These are phyloP conservation scores for Chrysoporthe austroafricana DNA, from an alignment of 2,329 filamentous ascomycete genomes.

Conservation along the genomic window DNA sequence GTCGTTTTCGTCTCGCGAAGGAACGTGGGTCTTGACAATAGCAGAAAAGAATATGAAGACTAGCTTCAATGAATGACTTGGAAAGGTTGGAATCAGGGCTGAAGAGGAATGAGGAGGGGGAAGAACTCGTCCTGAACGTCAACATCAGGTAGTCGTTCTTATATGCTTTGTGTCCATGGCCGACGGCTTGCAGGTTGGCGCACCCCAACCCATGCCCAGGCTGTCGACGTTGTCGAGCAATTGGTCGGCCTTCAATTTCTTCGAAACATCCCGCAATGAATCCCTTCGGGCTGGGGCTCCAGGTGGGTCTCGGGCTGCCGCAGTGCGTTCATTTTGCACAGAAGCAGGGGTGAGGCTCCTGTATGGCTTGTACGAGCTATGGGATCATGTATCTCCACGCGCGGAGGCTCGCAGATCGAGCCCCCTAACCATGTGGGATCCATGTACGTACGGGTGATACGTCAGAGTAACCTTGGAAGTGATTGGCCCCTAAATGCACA, in stretches of 20 bases:
- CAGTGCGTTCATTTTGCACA: not conserved
- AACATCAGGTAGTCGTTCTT: conserved; percentile 17
- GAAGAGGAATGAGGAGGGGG: conserved; percentile 24
- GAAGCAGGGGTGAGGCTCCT: not conserved
- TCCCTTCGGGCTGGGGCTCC: conserved; percentile 11
- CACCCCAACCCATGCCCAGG: not conserved
- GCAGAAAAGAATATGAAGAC: conserved; percentile 28
- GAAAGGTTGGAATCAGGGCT: conserved; percentile 20
- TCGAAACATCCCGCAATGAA: conserved; percentile 26
- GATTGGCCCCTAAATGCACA: no score
- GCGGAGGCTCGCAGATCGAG: not conserved
- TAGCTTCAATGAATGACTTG: conserved; percentile 29
- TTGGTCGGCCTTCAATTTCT: conserved; percentile 22
- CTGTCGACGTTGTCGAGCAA: conserved; percentile 7
- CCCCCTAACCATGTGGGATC: conserved; percentile 2
- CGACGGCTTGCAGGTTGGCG: conserved; percentile 2
- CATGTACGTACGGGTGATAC: not conserved
- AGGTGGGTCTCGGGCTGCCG: not conserved
- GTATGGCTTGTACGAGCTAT: not conserved
- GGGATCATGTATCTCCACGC: not conserved
- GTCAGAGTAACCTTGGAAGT: not conserved
- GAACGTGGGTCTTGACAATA: conserved; percentile 23
- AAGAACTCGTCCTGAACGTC: not conserved
- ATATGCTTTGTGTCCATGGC: conserved; percentile 7
- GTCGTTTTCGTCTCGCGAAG: conserved; percentile 28